Conservation (phyloP, 2,329 filamentous ascomycete species). For the Talaromyces sp. region DNA sequence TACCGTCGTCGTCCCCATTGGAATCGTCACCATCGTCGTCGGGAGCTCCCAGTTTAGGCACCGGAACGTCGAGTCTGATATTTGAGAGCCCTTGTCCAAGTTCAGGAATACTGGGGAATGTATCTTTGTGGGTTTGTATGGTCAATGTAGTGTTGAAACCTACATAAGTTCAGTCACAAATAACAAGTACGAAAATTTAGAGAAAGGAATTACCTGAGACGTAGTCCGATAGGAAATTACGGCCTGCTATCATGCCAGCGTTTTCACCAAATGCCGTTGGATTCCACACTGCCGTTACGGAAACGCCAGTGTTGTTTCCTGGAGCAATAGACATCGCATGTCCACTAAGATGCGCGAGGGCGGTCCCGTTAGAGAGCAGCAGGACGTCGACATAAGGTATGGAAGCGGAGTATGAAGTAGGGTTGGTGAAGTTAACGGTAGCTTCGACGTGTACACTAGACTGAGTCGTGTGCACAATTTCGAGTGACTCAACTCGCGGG, state of each 20-base stretch:
- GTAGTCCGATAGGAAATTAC: slow-evolving; percentile 74
- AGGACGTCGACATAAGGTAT: slow-evolving; percentile 78
- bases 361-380: slow-evolving; percentile 64
- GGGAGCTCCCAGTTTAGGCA: slow-evolving; percentile 61
- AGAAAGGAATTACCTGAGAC: slow-evolving; percentile 58
- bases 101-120: slow-evolving; percentile 66
- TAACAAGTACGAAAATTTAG: neutral
- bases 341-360: slow-evolving; percentile 69
- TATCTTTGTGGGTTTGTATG: slow-evolving; percentile 62
- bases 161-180: slow-evolving; percentile 18
- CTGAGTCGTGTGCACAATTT: slow-evolving; percentile 65
- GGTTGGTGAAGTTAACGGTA: slow-evolving; percentile 78
- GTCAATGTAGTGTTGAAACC: slow-evolving; percentile 76
- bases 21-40: slow-evolving; percentile 34
- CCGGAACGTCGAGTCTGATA: slow-evolving; percentile 64
- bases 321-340: slow-evolving; percentile 57
- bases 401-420: slow-evolving; percentile 74
- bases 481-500: slow-evolving; percentile 65
- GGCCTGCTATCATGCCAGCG: slow-evolving; percentile 57
- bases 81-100: slow-evolving; percentile 68
- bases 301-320: slow-evolving; percentile 66
- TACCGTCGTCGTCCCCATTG: slow-evolving; percentile 39
- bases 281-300: slow-evolving; percentile 67
- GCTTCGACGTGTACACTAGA: slow-evolving; percentile 67
- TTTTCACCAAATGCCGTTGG: slow-evolving; percentile 58